Conservation (phyloP, 2,329 filamentous ascomycete species). For the Phialocephala subalpina region DNA sequence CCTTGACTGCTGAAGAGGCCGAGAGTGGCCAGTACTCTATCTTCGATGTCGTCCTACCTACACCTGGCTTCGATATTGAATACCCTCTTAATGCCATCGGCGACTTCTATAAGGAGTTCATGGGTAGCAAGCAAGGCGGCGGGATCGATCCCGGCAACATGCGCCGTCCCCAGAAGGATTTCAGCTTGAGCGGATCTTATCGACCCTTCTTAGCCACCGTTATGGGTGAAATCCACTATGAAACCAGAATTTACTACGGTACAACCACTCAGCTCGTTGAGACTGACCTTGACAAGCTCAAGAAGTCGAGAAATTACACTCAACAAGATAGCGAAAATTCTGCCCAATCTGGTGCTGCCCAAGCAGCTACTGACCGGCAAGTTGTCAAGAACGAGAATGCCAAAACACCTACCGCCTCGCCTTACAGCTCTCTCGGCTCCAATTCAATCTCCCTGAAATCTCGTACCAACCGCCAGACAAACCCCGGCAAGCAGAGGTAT, state of each 20-base stretch:
- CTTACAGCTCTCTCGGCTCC: not conserved
- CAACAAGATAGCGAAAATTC: slow-evolving; percentile 9
- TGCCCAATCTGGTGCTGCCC: not conserved
- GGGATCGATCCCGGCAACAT: slow-evolving; percentile 84
- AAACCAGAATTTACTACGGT: slow-evolving; percentile 74
- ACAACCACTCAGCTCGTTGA: slow-evolving; percentile 85
- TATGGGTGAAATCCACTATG: slow-evolving; percentile 66
- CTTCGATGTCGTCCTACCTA: slow-evolving; percentile 88
- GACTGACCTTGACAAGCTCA: slow-evolving; percentile 76
- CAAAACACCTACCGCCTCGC: not conserved
- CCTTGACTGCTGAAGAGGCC: slow-evolving; percentile 80
- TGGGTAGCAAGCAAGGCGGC: slow-evolving; percentile 81
- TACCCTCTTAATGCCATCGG: slow-evolving; percentile 88
- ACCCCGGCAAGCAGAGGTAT: not conserved
- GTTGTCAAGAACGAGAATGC: not conserved
- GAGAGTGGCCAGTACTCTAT: slow-evolving; percentile 79
- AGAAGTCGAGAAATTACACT: slow-evolving; percentile 23
- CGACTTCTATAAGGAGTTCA: slow-evolving; percentile 86
- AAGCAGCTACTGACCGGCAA: not conserved
- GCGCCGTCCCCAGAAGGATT: slow-evolving; percentile 85
- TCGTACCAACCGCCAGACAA: not conserved
- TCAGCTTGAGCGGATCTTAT: slow-evolving; percentile 89
- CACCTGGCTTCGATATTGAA: slow-evolving; percentile 88
- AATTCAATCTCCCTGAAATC: too few species aligned
- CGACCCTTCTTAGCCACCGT: slow-evolving; percentile 81